A percentile compares a stretch with the other conserved stretches of the same genome.
phyloP scores from a whole-genome alignment of 208 protist genomes.

The Porcisia hertigi region DNA sequence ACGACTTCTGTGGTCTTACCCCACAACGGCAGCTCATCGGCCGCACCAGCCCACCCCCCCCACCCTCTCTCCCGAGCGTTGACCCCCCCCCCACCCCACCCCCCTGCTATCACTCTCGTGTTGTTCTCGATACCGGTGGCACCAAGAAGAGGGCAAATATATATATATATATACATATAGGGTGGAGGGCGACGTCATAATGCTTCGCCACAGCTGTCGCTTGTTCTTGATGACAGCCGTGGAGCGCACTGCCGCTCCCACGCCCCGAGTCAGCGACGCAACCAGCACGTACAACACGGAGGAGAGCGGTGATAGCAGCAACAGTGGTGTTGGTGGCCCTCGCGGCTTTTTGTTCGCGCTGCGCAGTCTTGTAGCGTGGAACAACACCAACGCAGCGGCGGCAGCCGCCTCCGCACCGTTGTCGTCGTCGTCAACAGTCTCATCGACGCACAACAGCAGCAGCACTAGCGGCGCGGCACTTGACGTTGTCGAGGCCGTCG shows the following conservation, averaged over 20 bases:
- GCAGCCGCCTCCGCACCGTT: conserved; percentile 17
- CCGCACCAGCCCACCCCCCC: background rate
- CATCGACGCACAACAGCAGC: background rate
- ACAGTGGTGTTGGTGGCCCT: background rate
- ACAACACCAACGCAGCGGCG: conserved; percentile 37
- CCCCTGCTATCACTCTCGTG: background rate
- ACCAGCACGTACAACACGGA: background rate
- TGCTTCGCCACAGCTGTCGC: conserved; percentile 1
- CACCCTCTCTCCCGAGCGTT: too few species aligned
- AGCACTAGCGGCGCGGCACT: conserved; percentile 7
- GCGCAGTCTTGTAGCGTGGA: conserved; percentile 42
- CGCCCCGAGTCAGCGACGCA: background rate
- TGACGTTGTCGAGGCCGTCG: conserved; percentile 31
- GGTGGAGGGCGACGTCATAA: background rate
- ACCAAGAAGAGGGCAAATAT: background rate
- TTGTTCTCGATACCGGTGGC: background rate
- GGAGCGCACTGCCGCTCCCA: background rate
- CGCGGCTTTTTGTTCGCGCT: conserved; percentile 26
- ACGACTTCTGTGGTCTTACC: background rate
- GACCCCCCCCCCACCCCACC: background rate
- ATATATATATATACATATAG: too few species aligned
- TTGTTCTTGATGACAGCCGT: background rate
- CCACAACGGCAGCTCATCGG: background rate
- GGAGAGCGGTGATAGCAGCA: background rate
- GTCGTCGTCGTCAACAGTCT: background rate